Base-by-base conservation (phyloP, 495 filamentous ascomycete genomes). In the Xylaria grammica region DNA sequence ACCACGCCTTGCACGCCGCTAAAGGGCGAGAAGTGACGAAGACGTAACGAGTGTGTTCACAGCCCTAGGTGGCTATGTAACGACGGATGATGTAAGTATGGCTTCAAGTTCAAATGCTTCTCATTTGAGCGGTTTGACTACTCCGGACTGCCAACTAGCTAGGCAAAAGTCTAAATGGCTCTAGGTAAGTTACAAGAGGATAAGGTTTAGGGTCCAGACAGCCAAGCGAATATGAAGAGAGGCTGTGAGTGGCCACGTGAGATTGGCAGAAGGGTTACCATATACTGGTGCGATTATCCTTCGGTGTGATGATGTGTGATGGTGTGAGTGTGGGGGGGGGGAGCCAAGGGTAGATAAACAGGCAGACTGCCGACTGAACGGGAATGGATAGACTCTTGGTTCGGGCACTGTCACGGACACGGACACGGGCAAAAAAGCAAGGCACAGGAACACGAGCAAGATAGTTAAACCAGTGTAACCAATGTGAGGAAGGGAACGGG, bases 181-280 rank as follows among this genome's bases (percentile, higher is more conserved):
- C 26, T 24, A 32, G n/a, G n/a, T 13, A 22, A 22, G 36, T 20
- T 30, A 3, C n/a, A 11, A 40, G 17, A 42, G 24, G 20, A 30
- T 46, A 45, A 30, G 40, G 22, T 45, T 58, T 26, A 58, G 38
- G 36, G 32, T 17, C 17, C 38, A 8, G 9, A n/a, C 17, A 48
- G 6, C 19, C n/a, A 1, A 30, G 2, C 26, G 30, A 58, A 22
- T 5, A 8, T 29, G 54, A 10, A 19, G 8, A 26, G 36, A 29
- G 20, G 45, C 29, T 50, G 58, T 19, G 45, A 60, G 58, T 60
- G 58, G 29, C 58, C 58, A 60, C 58, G 58, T 51, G 58, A 38
- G 44, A 32, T 5, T 34, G 19, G 24, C 20, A 40, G 58, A 29
- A 22, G 30, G 45, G 22, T 19, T 40, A 36, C 26, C 17, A 40